These are phyloP conservation scores for Pisolithus albus DNA, from an alignment of 768 basidiomycete species.

Conservation along the genomic window DNA sequence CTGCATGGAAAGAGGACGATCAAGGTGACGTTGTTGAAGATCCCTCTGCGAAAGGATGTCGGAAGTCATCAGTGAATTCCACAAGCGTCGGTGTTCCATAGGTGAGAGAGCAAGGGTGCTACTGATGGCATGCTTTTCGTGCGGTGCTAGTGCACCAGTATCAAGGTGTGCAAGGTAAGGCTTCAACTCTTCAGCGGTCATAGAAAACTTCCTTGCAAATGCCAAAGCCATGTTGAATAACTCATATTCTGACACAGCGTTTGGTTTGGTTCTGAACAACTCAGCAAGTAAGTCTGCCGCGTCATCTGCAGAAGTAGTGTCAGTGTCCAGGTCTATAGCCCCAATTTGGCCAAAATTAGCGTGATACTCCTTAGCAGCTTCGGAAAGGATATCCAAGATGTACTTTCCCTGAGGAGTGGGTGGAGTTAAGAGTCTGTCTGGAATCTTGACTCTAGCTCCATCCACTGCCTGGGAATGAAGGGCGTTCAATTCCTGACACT, in stretches of 20 bases:
- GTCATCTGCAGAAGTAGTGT: slow-evolving; percentile 31
- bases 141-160: slow-evolving; percentile 46
- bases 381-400: slow-evolving; percentile 47
- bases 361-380: slow-evolving; percentile 41
- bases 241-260: slow-evolving; percentile 56
- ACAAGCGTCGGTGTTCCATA: slow-evolving; percentile 43
- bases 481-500: slow-evolving; percentile 69
- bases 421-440: slow-evolving; percentile 46
- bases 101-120: slow-evolving; percentile 34
- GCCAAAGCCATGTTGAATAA: slow-evolving; percentile 45
- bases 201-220: slow-evolving; percentile 35
- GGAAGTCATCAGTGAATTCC: slow-evolving; percentile 59
- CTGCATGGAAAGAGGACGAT: slow-evolving; percentile 50
- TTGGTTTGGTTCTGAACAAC: slow-evolving; percentile 45
- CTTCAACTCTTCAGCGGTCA: slow-evolving; percentile 35
- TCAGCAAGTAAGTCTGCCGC: slow-evolving; percentile 33
- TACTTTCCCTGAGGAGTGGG: slow-evolving; percentile 37
- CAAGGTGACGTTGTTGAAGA: slow-evolving; percentile 44
- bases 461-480: slow-evolving; percentile 66
- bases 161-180: slow-evolving; percentile 47
- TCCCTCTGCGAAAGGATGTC: slow-evolving; percentile 49
- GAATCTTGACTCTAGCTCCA: slow-evolving; percentile 55
- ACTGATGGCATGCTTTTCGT: slow-evolving; percentile 49
- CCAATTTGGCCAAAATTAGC: slow-evolving; percentile 32
- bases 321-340: slow-evolving; percentile 15